Evolutionary conservation across 805 yeast genomes (phyloP).

Genomic region (Alloascoidea africana): DNA sequence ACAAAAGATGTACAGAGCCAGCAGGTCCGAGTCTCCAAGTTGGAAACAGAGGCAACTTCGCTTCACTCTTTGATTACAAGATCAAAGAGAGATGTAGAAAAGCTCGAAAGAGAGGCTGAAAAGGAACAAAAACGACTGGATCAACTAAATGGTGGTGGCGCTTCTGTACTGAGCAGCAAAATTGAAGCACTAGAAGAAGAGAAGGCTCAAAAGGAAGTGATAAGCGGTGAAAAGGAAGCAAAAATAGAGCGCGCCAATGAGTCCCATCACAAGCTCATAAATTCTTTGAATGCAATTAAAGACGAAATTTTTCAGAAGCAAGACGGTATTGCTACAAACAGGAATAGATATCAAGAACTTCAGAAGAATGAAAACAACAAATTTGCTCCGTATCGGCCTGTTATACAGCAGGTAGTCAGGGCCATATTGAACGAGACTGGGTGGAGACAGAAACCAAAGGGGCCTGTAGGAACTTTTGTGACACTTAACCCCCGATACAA

Average conservation of each 20-base stretch:
- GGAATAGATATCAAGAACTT: neutral
- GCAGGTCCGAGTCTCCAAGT: neutral
- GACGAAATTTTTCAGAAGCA: neutral
- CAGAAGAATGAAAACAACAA: conserved; percentile 7
- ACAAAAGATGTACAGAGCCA: neutral
- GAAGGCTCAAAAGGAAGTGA: neutral
- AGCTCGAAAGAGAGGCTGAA: conserved; percentile 12
- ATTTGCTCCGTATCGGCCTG: conserved; percentile 34
- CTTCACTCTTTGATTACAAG: conserved; percentile 18
- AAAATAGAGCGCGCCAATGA: neutral
- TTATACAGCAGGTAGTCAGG: conserved; percentile 25
- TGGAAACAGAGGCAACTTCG: conserved; percentile 35
- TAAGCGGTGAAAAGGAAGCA: neutral
- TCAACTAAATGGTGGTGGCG: conserved; percentile 24
- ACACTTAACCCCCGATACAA: conserved; percentile 37
- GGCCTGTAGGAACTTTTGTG: conserved; percentile 63
- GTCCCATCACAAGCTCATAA: neutral
- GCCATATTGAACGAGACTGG: conserved; percentile 27
- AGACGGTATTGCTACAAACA: neutral
- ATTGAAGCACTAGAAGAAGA: conserved; percentile 7
- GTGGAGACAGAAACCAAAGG: conserved; percentile 38
- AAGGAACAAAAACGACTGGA: conserved; percentile 25
- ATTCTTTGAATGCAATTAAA: neutral
- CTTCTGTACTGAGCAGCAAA: conserved; percentile 8
- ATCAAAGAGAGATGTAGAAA: conserved; percentile 12